phyloP scores from a whole-genome alignment of 495 filamentous ascomycete species.

The Daldinia caldariorum region DNA sequence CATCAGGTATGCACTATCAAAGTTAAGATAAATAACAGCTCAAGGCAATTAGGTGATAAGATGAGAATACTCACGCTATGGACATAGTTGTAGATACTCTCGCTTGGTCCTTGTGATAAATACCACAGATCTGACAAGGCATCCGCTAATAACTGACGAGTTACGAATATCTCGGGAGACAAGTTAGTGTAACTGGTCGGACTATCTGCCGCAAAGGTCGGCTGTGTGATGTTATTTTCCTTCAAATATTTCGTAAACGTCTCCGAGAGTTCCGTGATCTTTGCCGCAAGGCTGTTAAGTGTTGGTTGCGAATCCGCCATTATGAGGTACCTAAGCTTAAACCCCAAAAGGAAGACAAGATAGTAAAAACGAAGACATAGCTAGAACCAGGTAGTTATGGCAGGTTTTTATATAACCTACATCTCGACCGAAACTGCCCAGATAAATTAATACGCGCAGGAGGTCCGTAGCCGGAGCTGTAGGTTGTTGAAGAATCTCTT shows the following conservation, averaged over 20 bases:
- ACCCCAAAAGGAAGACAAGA: not conserved
- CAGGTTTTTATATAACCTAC: conserved; percentile 17
- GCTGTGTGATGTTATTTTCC: conserved; percentile 42
- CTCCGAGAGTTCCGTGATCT: conserved; percentile 44
- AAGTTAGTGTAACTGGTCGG: conserved; percentile 40
- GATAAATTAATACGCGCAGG: conserved; percentile 5
- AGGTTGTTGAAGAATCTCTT: not conserved
- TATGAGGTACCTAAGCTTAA: conserved; percentile 7
- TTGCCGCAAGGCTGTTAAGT: conserved; percentile 39
- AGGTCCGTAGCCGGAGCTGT: conserved; percentile 26
- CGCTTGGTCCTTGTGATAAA: conserved; percentile 43
- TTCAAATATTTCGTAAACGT: conserved; percentile 38
- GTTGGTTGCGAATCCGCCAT: conserved; percentile 44
- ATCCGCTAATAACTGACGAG: conserved; percentile 36
- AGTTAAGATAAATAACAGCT: conserved; percentile 3
- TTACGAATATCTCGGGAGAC: conserved; percentile 42
- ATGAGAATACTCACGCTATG: conserved; percentile 35
- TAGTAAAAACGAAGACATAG: not conserved
- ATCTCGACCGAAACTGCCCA: not conserved
- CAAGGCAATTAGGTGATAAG: not conserved
- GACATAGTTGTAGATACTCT: conserved; percentile 47
- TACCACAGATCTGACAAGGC: conserved; percentile 45
- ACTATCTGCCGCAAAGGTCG: conserved; percentile 42
- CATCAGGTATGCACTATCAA: conserved; percentile 41
- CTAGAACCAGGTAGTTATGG: not conserved